Conservation (phyloP, 345 rosid species). For the Salix caprea region DNA sequence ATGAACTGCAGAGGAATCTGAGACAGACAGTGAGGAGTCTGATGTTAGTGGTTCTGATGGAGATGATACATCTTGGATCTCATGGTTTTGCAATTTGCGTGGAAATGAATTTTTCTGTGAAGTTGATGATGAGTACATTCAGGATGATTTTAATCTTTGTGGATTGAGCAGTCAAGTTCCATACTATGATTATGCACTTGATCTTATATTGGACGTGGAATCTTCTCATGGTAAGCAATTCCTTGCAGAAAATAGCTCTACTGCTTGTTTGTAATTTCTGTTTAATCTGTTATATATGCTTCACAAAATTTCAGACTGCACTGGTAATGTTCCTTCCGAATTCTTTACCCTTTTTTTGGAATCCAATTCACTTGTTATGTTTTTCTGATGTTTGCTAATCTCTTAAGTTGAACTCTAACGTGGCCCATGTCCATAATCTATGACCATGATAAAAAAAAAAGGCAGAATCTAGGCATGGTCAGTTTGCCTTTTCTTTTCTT, state of each 20-base stretch:
- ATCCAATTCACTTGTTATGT: background rate
- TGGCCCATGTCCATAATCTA: background rate
- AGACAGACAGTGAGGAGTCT: conserved; percentile 77
- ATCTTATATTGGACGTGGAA: conserved; percentile 83
- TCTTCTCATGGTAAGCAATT: conserved; percentile 75
- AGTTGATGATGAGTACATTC: conserved; percentile 94
- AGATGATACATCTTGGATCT: conserved; percentile 93
- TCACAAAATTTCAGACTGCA: background rate
- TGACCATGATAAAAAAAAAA: background rate
- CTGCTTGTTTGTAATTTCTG: background rate
- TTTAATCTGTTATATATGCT: background rate
- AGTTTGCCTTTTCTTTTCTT: background rate
- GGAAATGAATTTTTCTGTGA: conserved; percentile 97
- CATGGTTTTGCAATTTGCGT: conserved; percentile 95
- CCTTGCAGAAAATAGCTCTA: background rate
- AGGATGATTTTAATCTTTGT: conserved; percentile 94
- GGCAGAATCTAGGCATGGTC: background rate
- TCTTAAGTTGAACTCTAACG: background rate
- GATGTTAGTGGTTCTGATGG: conserved; percentile 90
- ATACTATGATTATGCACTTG: conserved; percentile 89
- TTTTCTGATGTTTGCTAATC: background rate
- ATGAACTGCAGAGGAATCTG: conserved; percentile 57
- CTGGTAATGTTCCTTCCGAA: background rate
- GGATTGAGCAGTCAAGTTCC: conserved; percentile 98
- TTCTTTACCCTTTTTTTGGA: background rate